A percentile compares a stretch with the other conserved stretches of the same genome.
Conservation (phyloP, 176 grass and related monocot species). For the Oryza rufipogon region DNA sequence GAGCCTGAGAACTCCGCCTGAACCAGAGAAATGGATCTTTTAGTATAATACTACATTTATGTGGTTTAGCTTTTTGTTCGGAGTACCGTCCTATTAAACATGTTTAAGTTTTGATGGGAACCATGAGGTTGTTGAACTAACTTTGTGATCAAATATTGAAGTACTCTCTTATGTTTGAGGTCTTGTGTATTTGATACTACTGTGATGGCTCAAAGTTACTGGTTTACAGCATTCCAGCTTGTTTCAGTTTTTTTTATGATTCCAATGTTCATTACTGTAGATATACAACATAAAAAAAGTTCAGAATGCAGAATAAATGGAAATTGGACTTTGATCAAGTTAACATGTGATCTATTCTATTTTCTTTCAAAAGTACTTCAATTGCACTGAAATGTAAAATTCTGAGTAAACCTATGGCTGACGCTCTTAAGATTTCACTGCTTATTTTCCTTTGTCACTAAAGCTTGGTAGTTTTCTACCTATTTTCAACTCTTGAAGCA, state of each 20-base stretch:
- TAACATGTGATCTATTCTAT: not conserved
- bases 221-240: not conserved
- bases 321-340: not conserved
- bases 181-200: not conserved
- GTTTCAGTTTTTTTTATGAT: not conserved
- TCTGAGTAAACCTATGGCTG: no score
- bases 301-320: not conserved
- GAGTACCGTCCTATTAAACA: slow-evolving; percentile 11
- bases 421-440: no score
- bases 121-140: slow-evolving; percentile 16
- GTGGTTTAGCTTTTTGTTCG: slow-evolving; percentile 28
- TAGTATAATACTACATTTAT: slow-evolving; percentile 17
- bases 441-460: no score
- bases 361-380: not conserved
- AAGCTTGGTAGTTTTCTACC: no score
- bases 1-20: not conserved
- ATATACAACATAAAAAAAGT: no score
- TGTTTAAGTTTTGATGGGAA: slow-evolving; percentile 33
- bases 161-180: not conserved
- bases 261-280: not conserved
- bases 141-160: slow-evolving; percentile 7
- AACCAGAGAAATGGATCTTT: slow-evolving; percentile 7
- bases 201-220: not conserved
- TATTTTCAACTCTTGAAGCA: not conserved
- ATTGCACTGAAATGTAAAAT: not conserved